Evolutionary conservation across 1,284 basidiomycete genomes (phyloP), one percentile per base, ranked within the genome.

Genomic region (Microbotryum scabiosae): DNA sequence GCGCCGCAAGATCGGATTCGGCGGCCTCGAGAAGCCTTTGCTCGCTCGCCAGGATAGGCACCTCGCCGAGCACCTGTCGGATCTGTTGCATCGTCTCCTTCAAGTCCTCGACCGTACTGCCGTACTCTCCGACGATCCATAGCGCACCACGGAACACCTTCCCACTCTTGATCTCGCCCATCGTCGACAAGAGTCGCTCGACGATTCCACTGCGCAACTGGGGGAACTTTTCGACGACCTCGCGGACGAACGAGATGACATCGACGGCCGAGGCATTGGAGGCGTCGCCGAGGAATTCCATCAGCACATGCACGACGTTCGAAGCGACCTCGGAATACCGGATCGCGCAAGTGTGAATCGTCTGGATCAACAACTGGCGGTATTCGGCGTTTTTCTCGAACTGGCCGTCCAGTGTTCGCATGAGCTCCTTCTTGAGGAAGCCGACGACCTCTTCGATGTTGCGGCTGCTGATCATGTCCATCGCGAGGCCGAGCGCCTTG

Each of bases 171-270:
- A 99, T 92, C 59, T 91, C 88, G 52, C 81, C 74, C 56, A 98
- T 86, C 0, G 91, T 90, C 52, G 84, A 79, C 53, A 88, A 84
- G 51, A 98, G 84, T 73, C 90, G 91, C 72, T 88, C 84, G 60
- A 89, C 87, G 71, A 98, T 93, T 10, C 86, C 82, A 2, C 81
- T 75, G 10, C 96, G 88, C 25, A 98, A 82, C 62, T 84, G 78
- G 3, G 93, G 93, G 84, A 97, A 98, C 75, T 97, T 97, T 75
- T 98, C 92, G 56, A 97, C 94, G 25, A 98, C 93, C 77, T 98
- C 93, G 28, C 90, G 85, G 57, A 97, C 92, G 74, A 97, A 97
- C 2, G 92, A 82, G 60, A 97, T 92, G 51, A 97, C 94, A 72
- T 97, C 94, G 48, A 97, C 82, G 0, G 94, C 92, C 10, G 90